These are phyloP conservation scores for Leptographium flavum DNA, from an alignment of 2,329 filamentous ascomycete species.

Conservation along the genomic window DNA sequence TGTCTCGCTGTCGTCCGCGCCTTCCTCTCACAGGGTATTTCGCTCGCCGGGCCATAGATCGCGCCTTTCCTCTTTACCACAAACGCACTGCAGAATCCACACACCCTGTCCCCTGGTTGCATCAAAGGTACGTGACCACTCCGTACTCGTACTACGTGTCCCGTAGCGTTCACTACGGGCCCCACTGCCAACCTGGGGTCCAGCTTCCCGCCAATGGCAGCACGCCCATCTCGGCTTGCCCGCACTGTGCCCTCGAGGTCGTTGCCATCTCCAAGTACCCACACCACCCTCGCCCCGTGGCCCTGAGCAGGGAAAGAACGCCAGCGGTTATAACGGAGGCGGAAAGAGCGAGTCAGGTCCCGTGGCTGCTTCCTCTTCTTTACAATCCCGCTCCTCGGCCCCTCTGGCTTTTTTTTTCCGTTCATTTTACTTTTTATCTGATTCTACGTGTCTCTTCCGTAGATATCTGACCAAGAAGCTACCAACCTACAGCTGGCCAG, in stretches of 20 bases:
- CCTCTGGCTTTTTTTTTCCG: neutral
- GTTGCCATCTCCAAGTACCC: conserved; percentile 7
- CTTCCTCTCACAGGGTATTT: neutral
- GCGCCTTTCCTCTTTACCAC: neutral
- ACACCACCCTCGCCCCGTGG: conserved; percentile 4
- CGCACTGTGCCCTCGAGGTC: conserved; percentile 5
- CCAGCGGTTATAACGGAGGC: conserved; percentile 5
- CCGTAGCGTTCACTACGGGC: neutral
- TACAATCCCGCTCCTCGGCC: neutral
- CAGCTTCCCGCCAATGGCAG: conserved; percentile 3
- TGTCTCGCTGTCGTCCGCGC: neutral
- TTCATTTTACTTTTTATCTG: neutral
- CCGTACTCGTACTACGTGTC: conserved; percentile 1
- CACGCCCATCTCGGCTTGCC: neutral
- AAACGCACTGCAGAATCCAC: neutral
- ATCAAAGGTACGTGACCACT: conserved; percentile 3
- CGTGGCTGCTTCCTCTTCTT: neutral
- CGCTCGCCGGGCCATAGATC: neutral
- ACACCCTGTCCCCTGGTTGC: conserved; percentile 3
- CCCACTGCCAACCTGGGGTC: conserved; percentile 2
- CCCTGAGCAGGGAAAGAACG: conserved; percentile 6
- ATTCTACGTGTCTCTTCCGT: neutral
- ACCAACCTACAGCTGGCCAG: neutral
- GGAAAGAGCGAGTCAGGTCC: conserved; percentile 1
- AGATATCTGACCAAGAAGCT: neutral